These are phyloP conservation scores for Pythium insidiosum DNA, from an alignment of 352 stramenopile genomes.

Conservation along the genomic window DNA sequence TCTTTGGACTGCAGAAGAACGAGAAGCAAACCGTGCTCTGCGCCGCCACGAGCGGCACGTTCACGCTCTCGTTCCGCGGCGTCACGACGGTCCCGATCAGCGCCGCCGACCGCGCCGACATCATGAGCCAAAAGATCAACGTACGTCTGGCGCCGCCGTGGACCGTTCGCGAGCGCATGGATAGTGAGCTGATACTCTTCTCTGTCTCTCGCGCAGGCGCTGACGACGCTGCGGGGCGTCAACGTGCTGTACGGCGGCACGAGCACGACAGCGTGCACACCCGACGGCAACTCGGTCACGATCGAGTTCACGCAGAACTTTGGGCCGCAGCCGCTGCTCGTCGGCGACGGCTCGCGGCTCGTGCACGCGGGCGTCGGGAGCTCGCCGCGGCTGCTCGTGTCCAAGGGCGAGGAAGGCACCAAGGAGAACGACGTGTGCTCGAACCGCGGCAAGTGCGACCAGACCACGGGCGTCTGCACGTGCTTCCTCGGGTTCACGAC, in stretches of 20 bases:
- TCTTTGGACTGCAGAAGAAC: constrained; percentile 76
- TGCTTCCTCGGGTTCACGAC: constrained; percentile 83
- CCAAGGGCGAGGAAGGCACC: constrained; percentile 63
- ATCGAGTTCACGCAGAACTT: constrained; percentile 81
- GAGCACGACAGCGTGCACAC: constrained; percentile 48
- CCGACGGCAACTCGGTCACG: constrained; percentile 60
- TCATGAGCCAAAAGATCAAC: constrained; percentile 60
- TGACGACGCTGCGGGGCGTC: constrained; percentile 45
- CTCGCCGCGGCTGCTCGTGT: constrained; percentile 32
- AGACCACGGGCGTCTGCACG: constrained; percentile 70
- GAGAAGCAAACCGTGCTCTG: constrained; percentile 57
- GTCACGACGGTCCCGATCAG: constrained; percentile 64
- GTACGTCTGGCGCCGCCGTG: too few relatives aligned
- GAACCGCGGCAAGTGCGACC: constrained; percentile 64
- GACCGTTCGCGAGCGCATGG: too few relatives aligned
- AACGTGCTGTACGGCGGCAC: constrained; percentile 51
- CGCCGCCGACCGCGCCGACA: constrained; percentile 45
- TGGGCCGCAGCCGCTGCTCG: constrained; percentile 63
- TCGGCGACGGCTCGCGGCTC: constrained; percentile 54
- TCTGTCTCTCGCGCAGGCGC: constrained; percentile 16
- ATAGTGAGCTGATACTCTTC: too few relatives aligned
- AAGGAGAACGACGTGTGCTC: constrained; percentile 87
- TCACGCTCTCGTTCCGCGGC: constrained; percentile 57
- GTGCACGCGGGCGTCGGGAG: constrained; percentile 48
- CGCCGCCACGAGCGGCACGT: constrained; percentile 35